Base-by-base conservation (phyloP, 768 basidiomycete species). In the Trametes meyenii region DNA sequence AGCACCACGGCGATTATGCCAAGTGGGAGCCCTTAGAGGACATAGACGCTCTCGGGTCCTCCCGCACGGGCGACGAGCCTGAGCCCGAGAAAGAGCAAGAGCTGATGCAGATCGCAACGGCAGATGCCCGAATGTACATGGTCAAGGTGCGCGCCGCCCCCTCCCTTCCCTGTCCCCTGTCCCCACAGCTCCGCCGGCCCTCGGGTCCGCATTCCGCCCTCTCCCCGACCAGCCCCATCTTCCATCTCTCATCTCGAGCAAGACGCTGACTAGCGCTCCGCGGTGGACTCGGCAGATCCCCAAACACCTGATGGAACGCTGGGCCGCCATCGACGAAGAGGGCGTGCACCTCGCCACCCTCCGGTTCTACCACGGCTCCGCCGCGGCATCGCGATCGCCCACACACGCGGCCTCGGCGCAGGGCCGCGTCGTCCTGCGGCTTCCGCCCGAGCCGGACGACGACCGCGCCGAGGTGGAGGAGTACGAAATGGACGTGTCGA, bases 401-500 rank as follows among this genome's bases (percentile, higher is more conserved):
- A 33, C 44, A 16, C 17, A 24, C 48, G 6, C 19, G 10, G 76
- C 73, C 1, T 80, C 74, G 48, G 76, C 77, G 43, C 81, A 79
- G 50, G 78, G 81, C 0, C 82, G 85, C 51, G 87, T 88, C 55
- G 74, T 88, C 51, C 80, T 89, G 39, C 84, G 88, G 67, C 78
- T 86, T 0, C 85, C 86, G 5, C 83, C 84, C 0, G 82, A 85
- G 66, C 73, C 69, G 4, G 77, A 77, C n/a, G 81, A 85, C 66
- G 72, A 52, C 29, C 70, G 70, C 21, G 69, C 71, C 48, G 70
- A 70, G 16, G 67, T 68, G 5, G 87, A 88, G 66, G 82, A 85
- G 70, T 96, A 93, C 75, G 89, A 92, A 62, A 80, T 96, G 23
- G 87, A 90, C 26, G 90, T 94, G 83, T n/a, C n/a, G 40, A 12